These are phyloP conservation scores for Xanthoconium stramineum DNA, from an alignment of 768 basidiomycete species.

Conservation along the genomic window DNA sequence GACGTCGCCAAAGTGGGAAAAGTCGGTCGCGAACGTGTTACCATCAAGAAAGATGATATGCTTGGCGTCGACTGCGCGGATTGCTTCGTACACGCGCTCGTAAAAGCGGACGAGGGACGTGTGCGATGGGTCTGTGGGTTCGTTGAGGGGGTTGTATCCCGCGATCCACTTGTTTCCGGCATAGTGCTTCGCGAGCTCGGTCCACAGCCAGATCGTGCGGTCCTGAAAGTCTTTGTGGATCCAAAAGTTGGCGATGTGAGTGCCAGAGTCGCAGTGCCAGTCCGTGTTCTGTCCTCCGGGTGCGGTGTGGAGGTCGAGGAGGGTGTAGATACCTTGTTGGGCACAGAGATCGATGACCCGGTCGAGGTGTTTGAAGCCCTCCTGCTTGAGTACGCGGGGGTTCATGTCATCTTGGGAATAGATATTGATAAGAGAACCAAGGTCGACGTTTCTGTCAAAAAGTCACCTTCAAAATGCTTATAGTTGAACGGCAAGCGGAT, in stretches of 20 bases:
- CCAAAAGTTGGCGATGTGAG: conserved; percentile 75
- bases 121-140: conserved; percentile 69
- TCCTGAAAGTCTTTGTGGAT: conserved; percentile 85
- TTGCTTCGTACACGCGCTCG: conserved; percentile 62
- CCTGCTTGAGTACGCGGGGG: conserved; percentile 69
- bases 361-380: conserved; percentile 80
- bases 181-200: conserved; percentile 71
- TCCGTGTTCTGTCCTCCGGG: conserved; percentile 74
- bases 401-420: conserved; percentile 61
- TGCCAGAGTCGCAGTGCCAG: conserved; percentile 77
- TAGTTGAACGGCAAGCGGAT: conserved; percentile 77
- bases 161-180: conserved; percentile 78
- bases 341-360: conserved; percentile 76
- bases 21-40: conserved; percentile 81
- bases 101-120: conserved; percentile 65
- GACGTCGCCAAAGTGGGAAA: conserved; percentile 65
- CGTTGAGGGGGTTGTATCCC: conserved; percentile 85
- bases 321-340: conserved; percentile 70
- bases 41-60: conserved; percentile 81
- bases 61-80: conserved; percentile 64
- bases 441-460: neutral
- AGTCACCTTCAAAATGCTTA: conserved; percentile 56
- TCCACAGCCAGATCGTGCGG: conserved; percentile 74
- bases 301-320: conserved; percentile 77
- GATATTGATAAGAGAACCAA: neutral